A percentile compares a stretch with the other conserved stretches of the same genome.
These are phyloP conservation scores for Prunus dulcis DNA, from an alignment of 306 rosid genomes.

Conservation along the genomic window DNA sequence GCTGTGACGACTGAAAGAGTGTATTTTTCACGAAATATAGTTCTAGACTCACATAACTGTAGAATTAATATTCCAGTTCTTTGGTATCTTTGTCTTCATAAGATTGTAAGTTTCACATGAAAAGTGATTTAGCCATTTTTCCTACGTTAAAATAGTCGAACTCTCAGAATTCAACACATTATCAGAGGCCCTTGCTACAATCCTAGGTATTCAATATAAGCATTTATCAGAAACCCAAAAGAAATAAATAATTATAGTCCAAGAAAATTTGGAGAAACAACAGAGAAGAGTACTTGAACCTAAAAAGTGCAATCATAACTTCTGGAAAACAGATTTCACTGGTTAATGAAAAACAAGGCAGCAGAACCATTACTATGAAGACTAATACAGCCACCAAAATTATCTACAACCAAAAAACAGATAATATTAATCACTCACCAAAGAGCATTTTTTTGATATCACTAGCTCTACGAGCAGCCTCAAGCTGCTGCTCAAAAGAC, in stretches of 20 bases:
- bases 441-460: conserved; percentile 78
- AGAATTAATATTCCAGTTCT: background rate
- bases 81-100: background rate
- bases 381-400: background rate
- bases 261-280: background rate
- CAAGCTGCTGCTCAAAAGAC: conserved; percentile 85
- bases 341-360: background rate
- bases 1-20: background rate
- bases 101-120: background rate
- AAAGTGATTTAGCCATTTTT: background rate
- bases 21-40: background rate
- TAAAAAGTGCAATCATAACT: background rate
- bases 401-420: background rate
- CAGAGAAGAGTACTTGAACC: background rate
- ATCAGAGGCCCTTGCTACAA: background rate
- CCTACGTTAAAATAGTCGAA: background rate
- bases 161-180: background rate
- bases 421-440: conserved; percentile 52
- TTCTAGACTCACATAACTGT: background rate
- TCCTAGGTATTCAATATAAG: background rate
- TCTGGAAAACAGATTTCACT: background rate
- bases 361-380: background rate
- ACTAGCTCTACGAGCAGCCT: conserved; percentile 95
- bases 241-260: background rate
- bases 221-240: background rate